Base-by-base conservation (phyloP, 2,329 filamentous ascomycete species). In the Paracorniculantispora psalliotae region DNA sequence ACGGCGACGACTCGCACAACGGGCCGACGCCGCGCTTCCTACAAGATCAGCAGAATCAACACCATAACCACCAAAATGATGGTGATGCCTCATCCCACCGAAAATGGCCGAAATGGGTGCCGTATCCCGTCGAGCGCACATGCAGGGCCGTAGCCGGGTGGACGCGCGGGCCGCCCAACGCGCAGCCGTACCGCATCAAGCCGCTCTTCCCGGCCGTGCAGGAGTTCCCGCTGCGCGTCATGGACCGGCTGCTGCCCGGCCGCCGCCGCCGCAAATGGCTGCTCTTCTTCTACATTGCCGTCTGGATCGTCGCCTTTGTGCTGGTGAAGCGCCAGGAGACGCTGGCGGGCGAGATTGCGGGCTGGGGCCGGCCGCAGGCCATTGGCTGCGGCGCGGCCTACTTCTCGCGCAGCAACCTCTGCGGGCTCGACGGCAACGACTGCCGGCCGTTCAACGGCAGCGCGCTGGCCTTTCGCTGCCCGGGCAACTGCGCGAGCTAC, bases 381-480 rank as follows among this genome's bases (percentile, higher is more conserved):
- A 83, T 93, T 46, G 77, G 83, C 30, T 94, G 90, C 70, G 83
- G 81, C 13, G 79, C 82, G 57, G 81, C 85, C 15, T 90, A 89
- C 68, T 94, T 90, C 89, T 80, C 77, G 9, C 70, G 84, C 39
- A 86, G 85, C 35, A 92, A 92, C 67, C 76, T 75, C 13, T 94
- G 90, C 69, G 90, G 89, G 0, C 67, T 93, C 15, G 85, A 93
- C 64, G 90, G 90, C 7, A 84, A 85, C 61, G 77, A 84, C 54
- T 94, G 90, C 67, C 83, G 89, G 9, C 90, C 90, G 0, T 94
- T 94, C 67, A 82, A 81, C 60, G 86, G 85, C 63, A 82, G 77
- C 59, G 84, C 84, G 0, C 86, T 91, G 65, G 79, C 89, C 0
- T 94, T 94, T 68, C 80, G 87, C 57, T 94, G 90, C 67, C 85